phyloP scores from a whole-genome alignment of 768 basidiomycete species.

The Rubroboletus pulcherrimus region DNA sequence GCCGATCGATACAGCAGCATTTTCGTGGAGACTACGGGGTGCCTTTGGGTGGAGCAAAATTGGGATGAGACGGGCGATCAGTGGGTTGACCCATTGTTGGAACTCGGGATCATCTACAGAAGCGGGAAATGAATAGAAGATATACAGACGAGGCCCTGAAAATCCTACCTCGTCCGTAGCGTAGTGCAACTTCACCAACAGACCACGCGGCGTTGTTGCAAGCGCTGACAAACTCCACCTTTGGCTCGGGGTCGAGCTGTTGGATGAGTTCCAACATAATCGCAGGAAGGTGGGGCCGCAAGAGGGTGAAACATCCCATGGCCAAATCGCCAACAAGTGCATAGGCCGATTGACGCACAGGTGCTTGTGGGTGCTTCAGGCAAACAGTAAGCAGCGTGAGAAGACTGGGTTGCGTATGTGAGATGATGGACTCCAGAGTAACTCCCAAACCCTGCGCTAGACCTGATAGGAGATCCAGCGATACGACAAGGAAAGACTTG shows the following conservation, averaged over 20 bases:
- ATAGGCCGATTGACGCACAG: conserved; percentile 94
- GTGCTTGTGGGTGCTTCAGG: conserved; percentile 92
- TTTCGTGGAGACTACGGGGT: conserved; percentile 92
- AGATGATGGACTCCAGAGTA: conserved; percentile 70
- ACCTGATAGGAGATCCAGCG: conserved; percentile 94
- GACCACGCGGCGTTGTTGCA: conserved; percentile 99
- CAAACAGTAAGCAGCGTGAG: conserved; percentile 82
- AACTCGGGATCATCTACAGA: conserved; percentile 75
- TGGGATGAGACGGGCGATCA: conserved; percentile 87
- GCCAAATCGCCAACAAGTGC: conserved; percentile 98
- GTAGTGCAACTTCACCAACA: conserved; percentile 96
- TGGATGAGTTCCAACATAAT: conserved; percentile 88
- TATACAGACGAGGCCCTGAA: not conserved
- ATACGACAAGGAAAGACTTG: conserved; percentile 95
- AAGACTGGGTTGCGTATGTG: conserved; percentile 67
- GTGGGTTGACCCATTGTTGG: conserved; percentile 83
- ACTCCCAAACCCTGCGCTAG: conserved; percentile 90
- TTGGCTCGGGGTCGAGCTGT: conserved; percentile 91
- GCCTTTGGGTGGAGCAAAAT: conserved; percentile 91
- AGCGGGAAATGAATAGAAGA: conserved; percentile 5
- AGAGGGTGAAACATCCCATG: conserved; percentile 86
- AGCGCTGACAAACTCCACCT: conserved; percentile 91
- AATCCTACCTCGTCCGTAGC: conserved; percentile 70
- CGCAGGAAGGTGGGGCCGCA: conserved; percentile 80
- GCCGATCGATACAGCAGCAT: conserved; percentile 97